Conservation (phyloP, 345 rosid species). For the Corchorus capsularis region DNA sequence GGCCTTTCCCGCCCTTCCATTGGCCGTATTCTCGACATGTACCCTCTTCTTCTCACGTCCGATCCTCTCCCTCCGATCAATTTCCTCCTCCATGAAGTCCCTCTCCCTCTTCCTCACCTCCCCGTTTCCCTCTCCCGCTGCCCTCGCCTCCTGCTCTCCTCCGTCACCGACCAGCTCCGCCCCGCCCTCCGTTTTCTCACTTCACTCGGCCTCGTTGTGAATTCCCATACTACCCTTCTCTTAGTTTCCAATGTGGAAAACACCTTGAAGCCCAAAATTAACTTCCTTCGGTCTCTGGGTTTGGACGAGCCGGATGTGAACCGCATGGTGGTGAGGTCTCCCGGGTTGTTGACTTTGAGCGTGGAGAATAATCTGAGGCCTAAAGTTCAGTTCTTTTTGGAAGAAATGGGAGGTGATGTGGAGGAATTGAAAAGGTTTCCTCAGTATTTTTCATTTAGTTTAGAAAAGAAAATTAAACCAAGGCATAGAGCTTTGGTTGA, state of each 20-base stretch:
- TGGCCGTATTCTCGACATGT: slow-evolving; percentile 82
- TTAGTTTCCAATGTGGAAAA: slow-evolving; percentile 64
- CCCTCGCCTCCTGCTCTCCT: slow-evolving; percentile 59
- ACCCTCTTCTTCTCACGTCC: slow-evolving; percentile 67
- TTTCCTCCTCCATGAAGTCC: slow-evolving; percentile 67
- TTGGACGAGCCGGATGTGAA: slow-evolving; percentile 54
- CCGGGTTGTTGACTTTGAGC: slow-evolving; percentile 70
- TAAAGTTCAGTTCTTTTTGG: slow-evolving; percentile 58
- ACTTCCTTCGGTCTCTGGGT: slow-evolving; percentile 52
- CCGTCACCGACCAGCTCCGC: slow-evolving; percentile 55
- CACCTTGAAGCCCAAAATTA: slow-evolving; percentile 61
- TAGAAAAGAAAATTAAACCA: slow-evolving; percentile 84
- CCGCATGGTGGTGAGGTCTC: slow-evolving; percentile 75
- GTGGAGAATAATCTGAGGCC: slow-evolving; percentile 69
- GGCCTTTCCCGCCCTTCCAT: slow-evolving; percentile 66
- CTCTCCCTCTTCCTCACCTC: slow-evolving; percentile 47
- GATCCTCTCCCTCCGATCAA: slow-evolving; percentile 64
- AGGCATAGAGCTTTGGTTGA: slow-evolving; percentile 64
- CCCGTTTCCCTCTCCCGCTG: slow-evolving; percentile 65
- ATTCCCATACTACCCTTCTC: slow-evolving; percentile 55
- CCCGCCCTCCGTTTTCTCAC: slow-evolving; percentile 56
- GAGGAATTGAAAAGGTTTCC: slow-evolving; percentile 71
- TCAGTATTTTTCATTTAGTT: slow-evolving; percentile 87
- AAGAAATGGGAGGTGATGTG: slow-evolving; percentile 66
- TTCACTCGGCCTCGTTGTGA: slow-evolving; percentile 57